These are phyloP conservation scores for Cytospora mali DNA, from an alignment of 2,329 filamentous ascomycete genomes.

Conservation along the genomic window DNA sequence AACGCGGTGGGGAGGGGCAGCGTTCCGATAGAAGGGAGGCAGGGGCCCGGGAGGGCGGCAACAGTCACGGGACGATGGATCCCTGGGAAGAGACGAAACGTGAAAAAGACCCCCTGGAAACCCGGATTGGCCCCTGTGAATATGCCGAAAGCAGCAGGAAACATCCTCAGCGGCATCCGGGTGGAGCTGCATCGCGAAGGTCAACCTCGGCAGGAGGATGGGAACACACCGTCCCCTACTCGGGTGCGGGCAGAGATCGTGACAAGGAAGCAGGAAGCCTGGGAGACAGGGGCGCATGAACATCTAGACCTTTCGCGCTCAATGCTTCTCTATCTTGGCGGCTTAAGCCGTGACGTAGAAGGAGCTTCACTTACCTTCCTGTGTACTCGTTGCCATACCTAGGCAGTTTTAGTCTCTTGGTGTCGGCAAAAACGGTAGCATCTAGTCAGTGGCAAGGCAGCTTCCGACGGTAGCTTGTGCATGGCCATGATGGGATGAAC, in stretches of 20 bases:
- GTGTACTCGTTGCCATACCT: slow-evolving; percentile 5
- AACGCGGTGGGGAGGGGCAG: slow-evolving; percentile 4
- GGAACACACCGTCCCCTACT: neutral
- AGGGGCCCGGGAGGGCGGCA: slow-evolving; percentile 4
- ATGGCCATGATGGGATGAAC: slow-evolving; percentile 16
- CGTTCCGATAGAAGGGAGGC: slow-evolving; percentile 14
- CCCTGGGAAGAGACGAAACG: slow-evolving; percentile 12
- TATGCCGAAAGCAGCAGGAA: neutral
- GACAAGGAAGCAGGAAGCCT: neutral
- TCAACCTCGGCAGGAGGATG: neutral
- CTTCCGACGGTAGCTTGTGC: slow-evolving; percentile 2
- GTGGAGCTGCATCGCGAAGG: neutral
- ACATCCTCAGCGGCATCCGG: neutral
- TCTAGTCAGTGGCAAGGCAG: slow-evolving; percentile 5
- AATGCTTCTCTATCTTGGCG: slow-evolving; percentile 8
- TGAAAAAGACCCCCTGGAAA: slow-evolving; percentile 12
- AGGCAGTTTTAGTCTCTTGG: neutral
- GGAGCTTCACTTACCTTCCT: slow-evolving; percentile 9
- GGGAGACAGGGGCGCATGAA: neutral
- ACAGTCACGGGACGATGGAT: slow-evolving; percentile 8
- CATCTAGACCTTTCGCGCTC: neutral
- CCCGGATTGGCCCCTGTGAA: slow-evolving; percentile 1
- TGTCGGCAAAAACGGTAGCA: neutral
- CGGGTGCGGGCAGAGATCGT: neutral
- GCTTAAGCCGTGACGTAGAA: neutral